A percentile compares a stretch with the other conserved stretches of the same genome.
phyloP scores from a whole-genome alignment of 2,329 filamentous ascomycete species.

The Aureobasidium vineae region DNA sequence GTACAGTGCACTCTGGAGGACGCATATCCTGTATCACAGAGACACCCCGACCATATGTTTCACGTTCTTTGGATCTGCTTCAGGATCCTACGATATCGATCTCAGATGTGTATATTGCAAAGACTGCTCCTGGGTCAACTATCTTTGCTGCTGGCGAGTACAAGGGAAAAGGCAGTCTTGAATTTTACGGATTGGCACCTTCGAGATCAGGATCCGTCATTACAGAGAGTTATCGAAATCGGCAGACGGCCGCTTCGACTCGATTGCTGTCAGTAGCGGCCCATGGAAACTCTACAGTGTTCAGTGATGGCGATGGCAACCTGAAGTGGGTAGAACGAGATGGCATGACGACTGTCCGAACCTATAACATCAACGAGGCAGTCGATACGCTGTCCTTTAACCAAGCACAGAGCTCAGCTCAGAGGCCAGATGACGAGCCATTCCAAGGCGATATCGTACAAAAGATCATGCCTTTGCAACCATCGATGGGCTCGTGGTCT shows the following conservation, averaged over 20 bases:
- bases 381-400: slow-evolving; percentile 24
- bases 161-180: slow-evolving; percentile 84
- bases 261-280: slow-evolving; percentile 78
- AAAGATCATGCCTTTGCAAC: slow-evolving; percentile 64
- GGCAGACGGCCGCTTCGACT: slow-evolving; percentile 75
- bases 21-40: slow-evolving; percentile 70
- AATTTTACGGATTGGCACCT: slow-evolving; percentile 67
- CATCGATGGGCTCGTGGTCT: neutral
- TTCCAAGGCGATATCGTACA: slow-evolving; percentile 68
- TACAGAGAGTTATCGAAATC: slow-evolving; percentile 61
- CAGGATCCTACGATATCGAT: slow-evolving; percentile 50
- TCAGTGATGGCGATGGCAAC: slow-evolving; percentile 78
- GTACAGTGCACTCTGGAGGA: slow-evolving; percentile 80
- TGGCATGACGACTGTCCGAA: slow-evolving; percentile 57
- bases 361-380: slow-evolving; percentile 56
- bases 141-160: slow-evolving; percentile 85
- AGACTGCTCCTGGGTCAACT: slow-evolving; percentile 58
- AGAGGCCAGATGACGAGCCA: slow-evolving; percentile 31
- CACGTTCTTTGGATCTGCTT: slow-evolving; percentile 59
- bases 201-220: slow-evolving; percentile 37
- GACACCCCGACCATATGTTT: slow-evolving; percentile 66
- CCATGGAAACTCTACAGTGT: slow-evolving; percentile 79
- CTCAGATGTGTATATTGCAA: slow-evolving; percentile 55
- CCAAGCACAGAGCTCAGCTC: slow-evolving; percentile 21
- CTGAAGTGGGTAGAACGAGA: slow-evolving; percentile 92